Percentiles rank a stretch among this genome's conserved stretches.
These are phyloP conservation scores for Botrytis fabae DNA, from an alignment of 2,329 filamentous ascomycete genomes.

Conservation along the genomic window DNA sequence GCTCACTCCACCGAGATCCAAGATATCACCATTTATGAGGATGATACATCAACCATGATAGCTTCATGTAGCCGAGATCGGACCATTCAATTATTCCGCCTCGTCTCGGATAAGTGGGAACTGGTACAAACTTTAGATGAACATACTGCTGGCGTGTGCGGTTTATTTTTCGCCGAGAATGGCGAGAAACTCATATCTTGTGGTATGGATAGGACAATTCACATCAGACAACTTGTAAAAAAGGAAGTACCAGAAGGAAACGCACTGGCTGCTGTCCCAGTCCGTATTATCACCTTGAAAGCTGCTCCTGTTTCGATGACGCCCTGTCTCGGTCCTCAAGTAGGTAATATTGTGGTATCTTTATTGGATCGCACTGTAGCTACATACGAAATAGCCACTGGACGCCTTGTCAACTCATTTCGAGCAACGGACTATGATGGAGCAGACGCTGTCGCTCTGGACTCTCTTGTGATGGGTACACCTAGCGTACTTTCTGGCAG, in stretches of 20 bases:
- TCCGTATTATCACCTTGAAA: conserved; percentile 78
- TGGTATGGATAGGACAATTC: conserved; percentile 83
- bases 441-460: conserved; percentile 78
- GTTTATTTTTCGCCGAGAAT: conserved; percentile 72
- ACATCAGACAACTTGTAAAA: conserved; percentile 75
- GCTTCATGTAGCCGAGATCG: conserved; percentile 86
- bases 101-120: conserved; percentile 59
- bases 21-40: conserved; percentile 72
- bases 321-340: conserved; percentile 58
- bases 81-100: conserved; percentile 84
- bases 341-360: conserved; percentile 57
- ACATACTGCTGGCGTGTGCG: conserved; percentile 82
- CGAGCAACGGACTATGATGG: conserved; percentile 80
- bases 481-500: conserved; percentile 54
- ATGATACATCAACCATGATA: conserved; percentile 62
- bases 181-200: conserved; percentile 72
- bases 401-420: conserved; percentile 71
- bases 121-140: conserved; percentile 91
- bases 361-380: conserved; percentile 61
- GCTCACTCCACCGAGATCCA: conserved; percentile 86
- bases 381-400: conserved; percentile 64
- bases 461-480: conserved; percentile 68
- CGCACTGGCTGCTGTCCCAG: conserved; percentile 73
- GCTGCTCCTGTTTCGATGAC: conserved; percentile 84
- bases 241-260: conserved; percentile 62